These are phyloP conservation scores for Tripterygium wilfordii DNA, from an alignment of 177 flowering plant species.

Conservation along the genomic window DNA sequence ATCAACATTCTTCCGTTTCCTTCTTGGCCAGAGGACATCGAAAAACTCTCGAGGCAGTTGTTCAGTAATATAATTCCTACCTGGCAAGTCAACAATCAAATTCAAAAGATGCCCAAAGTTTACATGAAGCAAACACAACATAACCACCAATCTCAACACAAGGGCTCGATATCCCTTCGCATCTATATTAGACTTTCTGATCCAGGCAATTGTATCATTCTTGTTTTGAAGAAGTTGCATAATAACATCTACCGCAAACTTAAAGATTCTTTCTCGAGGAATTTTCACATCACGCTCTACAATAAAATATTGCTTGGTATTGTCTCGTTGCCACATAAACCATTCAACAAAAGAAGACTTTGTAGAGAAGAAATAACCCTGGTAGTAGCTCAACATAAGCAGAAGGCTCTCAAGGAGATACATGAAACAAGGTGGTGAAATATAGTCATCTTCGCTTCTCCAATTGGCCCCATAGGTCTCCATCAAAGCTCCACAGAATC, in stretches of 20 bases:
- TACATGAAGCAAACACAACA: slow-evolving; percentile 31
- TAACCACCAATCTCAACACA: slow-evolving; percentile 36
- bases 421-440: slow-evolving; percentile 52
- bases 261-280: neutral
- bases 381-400: slow-evolving; percentile 28
- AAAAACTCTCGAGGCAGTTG: slow-evolving; percentile 35
- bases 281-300: neutral
- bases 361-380: slow-evolving; percentile 28
- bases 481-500: too few relatives aligned
- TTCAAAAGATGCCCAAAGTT: slow-evolving; percentile 23
- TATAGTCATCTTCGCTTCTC: slow-evolving; percentile 24
- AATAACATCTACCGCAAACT: slow-evolving; percentile 7
- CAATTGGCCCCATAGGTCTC: too few relatives aligned
- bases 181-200: slow-evolving; percentile 14
- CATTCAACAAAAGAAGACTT: slow-evolving; percentile 46
- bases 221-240: slow-evolving; percentile 15
- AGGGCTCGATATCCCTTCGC: slow-evolving; percentile 23
- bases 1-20: neutral
- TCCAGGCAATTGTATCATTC: slow-evolving; percentile 32
- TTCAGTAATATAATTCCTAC: slow-evolving; percentile 18
- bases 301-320: neutral
- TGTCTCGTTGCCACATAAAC: slow-evolving; percentile 19
- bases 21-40: slow-evolving; percentile 13
- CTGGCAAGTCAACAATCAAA: slow-evolving; percentile 18
- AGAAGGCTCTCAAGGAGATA: slow-evolving; percentile 59